Conservation (phyloP, 805 yeast genomes). For the Kazachstania psychrophila region DNA sequence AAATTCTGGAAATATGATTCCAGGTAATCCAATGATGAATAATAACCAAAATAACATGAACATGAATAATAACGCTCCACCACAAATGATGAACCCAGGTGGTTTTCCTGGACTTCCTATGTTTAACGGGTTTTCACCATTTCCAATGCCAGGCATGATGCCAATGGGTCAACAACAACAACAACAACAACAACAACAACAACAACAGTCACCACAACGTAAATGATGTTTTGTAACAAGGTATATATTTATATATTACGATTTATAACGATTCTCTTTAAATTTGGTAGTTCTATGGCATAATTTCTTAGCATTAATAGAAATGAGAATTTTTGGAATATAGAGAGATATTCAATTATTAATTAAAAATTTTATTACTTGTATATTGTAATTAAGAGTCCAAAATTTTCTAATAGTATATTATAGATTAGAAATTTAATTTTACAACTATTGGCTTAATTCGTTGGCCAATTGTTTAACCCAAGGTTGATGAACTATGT, state of each 20-base stretch:
- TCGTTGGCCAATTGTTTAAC: conserved; percentile 42
- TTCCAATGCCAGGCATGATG: conserved; percentile 33
- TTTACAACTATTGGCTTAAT: no score
- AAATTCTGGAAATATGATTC: background rate
- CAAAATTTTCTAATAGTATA: no score
- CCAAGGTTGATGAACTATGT: conserved; percentile 56
- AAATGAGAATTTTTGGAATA: no score
- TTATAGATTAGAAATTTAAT: no score
- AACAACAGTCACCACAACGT: conserved; percentile 1
- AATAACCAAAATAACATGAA: conserved; percentile 2
- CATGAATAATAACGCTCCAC: background rate
- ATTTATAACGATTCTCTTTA: no score
- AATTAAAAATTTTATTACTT: no score
- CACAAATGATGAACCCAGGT: conserved; percentile 16
- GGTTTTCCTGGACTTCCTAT: conserved; percentile 28
- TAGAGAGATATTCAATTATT: no score
- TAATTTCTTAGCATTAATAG: no score
- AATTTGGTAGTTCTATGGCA: no score
- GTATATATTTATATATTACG: no score
- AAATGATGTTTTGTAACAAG: no score
- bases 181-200: conserved; percentile 5
- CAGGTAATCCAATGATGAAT: background rate
- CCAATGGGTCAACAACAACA: conserved; percentile 28
- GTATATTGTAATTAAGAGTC: no score
- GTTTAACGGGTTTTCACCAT: conserved; percentile 31